phyloP scores from a whole-genome alignment of 2,329 filamentous ascomycete species.

The Nothophoma quercina region DNA sequence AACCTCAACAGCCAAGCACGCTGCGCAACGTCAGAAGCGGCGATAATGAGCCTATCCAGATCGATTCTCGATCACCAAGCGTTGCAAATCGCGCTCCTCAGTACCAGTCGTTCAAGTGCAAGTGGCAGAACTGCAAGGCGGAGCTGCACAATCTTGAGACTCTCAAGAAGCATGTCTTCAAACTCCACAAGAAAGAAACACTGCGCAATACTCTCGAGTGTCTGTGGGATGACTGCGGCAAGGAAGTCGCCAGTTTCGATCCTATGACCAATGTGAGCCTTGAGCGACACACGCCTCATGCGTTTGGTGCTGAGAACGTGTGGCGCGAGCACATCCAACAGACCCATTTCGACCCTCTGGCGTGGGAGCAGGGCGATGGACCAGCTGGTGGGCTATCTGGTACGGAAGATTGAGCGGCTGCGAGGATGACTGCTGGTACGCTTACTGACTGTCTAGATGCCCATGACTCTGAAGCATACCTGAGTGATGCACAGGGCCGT shows the following conservation, averaged over 20 bases:
- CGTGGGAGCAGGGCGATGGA: conserved; percentile 68
- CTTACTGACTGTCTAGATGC: conserved; percentile 41
- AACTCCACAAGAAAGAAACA: conserved; percentile 58
- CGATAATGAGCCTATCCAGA: conserved; percentile 28
- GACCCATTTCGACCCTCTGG: conserved; percentile 61
- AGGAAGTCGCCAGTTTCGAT: conserved; percentile 33
- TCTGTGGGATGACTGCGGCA: conserved; percentile 55
- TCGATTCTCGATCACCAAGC: conserved; percentile 45
- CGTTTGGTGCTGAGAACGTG: conserved; percentile 50
- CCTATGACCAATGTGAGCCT: conserved; percentile 31
- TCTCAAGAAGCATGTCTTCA: conserved; percentile 65
- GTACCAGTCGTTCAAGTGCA: conserved; percentile 63
- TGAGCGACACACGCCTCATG: conserved; percentile 29
- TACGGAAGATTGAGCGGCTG: conserved; percentile 53
- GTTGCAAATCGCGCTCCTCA: conserved; percentile 35
- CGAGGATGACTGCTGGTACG: conserved; percentile 15
- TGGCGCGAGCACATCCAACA: conserved; percentile 62
- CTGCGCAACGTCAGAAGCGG: conserved; percentile 33
- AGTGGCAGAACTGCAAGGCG: conserved; percentile 64
- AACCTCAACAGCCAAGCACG: conserved; percentile 34
- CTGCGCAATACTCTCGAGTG: conserved; percentile 52
- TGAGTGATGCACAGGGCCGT: conserved; percentile 57
- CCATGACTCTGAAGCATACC: conserved; percentile 56
- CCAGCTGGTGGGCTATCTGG: conserved; percentile 62
- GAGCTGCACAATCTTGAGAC: conserved; percentile 69